Evolutionary conservation across 495 filamentous ascomycete species (phyloP), one percentile per base, ranked within the genome.

Genomic region (Amniculicola lignicola): DNA sequence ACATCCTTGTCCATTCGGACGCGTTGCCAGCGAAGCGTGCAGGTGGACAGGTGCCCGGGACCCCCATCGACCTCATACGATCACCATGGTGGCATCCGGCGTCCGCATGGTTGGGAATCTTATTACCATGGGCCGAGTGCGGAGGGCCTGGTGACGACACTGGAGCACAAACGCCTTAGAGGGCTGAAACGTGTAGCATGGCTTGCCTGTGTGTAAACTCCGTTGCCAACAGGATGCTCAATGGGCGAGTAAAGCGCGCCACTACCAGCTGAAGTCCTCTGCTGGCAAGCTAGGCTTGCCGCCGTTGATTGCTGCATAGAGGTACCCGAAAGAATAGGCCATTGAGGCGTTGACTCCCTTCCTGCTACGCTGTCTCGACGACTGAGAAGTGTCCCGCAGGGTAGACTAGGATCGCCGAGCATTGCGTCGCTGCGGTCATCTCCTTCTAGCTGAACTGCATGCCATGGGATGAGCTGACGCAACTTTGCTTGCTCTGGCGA

Each of bases 1-100:
- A 50, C 15, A 41, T 25, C 48, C 19, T 19, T 4, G 37, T 16
- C 4, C 7, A 7, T 5, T 18, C 11, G 9, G 58, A 50, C 51
- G 58, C 58, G 51, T 56, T 61, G 58, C 58, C 58, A 61, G 58
- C 58, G 37, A 50, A 61, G 58, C 58, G 35, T 55, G 51, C 51
- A 55, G 43, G 44, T 43, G 9, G 25, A 52, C 47, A 47, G 47
- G 51, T 51, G 37, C 45, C 44, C 29, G 51, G 58, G 43, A 44
- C 42, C 15, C 49, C 57, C 48, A 60, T 48, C 35, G 49, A 16
- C 19, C 57, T 47, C 28, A 11, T 31, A 22, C 48, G 38, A 36
- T 42, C 2, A 12, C 27, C 51, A 19, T 11, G n/a, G 18, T 23
- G 9, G 12, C 47, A 44, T 38, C 49, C 56, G 49, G 47, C 39